Conservation (phyloP, 202 grass and related monocot species). For the Brachypodium distachyon region DNA sequence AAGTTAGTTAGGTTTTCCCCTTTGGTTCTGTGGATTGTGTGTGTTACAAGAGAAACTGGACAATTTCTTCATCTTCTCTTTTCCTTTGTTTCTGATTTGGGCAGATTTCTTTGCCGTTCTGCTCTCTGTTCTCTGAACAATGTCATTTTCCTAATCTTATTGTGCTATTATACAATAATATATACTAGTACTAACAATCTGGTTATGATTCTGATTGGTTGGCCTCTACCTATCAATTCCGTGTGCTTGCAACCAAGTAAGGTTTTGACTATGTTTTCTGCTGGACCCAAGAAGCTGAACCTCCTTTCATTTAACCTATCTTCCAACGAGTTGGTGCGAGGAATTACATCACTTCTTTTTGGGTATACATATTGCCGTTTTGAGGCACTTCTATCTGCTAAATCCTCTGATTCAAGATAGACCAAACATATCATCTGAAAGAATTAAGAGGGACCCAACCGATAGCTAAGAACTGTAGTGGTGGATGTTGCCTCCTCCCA, state of each 20-base stretch:
- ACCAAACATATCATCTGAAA: no score
- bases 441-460: not conserved
- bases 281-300: not conserved
- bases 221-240: not conserved
- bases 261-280: not conserved
- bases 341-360: not conserved
- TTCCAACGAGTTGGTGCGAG: not conserved
- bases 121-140: not conserved
- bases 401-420: not conserved
- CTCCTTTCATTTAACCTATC: not conserved
- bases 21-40: not conserved
- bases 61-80: not conserved
- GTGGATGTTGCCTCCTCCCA: not conserved
- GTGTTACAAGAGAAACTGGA: not conserved
- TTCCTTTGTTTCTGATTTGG: not conserved
- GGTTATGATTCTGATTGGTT: not conserved
- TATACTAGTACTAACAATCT: not conserved
- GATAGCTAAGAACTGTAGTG: not conserved
- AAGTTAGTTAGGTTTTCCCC: no score
- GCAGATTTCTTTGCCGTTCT: not conserved
- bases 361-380: not conserved
- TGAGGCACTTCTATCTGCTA: not conserved
- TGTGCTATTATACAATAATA: no score
- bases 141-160: not conserved
- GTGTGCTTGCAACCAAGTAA: slow-evolving; percentile 6